These are phyloP conservation scores for Russula olivacea DNA, from an alignment of 768 basidiomycete genomes.

Conservation along the genomic window DNA sequence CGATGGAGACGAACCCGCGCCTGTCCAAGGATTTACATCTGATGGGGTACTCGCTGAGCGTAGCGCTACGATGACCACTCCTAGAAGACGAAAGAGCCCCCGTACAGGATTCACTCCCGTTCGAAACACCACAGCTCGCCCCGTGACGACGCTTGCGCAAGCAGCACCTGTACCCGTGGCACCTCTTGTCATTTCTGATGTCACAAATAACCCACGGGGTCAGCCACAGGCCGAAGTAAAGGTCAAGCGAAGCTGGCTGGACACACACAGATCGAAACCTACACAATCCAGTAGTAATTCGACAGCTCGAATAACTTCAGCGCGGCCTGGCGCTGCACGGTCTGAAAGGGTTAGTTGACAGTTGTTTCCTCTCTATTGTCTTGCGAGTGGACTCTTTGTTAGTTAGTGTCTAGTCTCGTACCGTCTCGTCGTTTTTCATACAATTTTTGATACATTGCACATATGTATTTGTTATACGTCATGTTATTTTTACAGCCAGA, in stretches of 20 bases:
- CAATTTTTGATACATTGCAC: neutral
- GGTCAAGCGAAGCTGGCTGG: constrained; percentile 21
- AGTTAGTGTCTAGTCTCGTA: neutral
- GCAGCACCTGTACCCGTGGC: constrained; percentile 41
- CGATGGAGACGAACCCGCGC: constrained; percentile 59
- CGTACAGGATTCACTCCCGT: constrained; percentile 71
- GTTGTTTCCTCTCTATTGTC: neutral
- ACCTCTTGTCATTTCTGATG: constrained; percentile 45
- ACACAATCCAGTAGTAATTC: constrained; percentile 1
- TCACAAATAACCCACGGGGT: constrained; percentile 56
- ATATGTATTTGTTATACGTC: constrained; percentile 20
- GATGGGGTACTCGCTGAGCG: constrained; percentile 42
- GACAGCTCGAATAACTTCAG: constrained; percentile 13
- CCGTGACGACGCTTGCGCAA: constrained; percentile 32
- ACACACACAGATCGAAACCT: constrained; percentile 10
- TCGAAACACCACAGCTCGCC: constrained; percentile 44
- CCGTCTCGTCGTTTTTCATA: neutral
- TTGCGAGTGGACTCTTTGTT: neutral
- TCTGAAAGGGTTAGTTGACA: constrained; percentile 13
- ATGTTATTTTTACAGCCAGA: constrained; percentile 13
- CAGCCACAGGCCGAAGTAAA: constrained; percentile 8
- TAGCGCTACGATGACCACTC: constrained; percentile 41
- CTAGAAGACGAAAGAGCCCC: constrained; percentile 55
- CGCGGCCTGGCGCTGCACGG: constrained; percentile 6
- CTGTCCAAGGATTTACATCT: constrained; percentile 58